A percentile compares a stretch with the other conserved stretches of the same genome.
Conservation (phyloP, 495 filamentous ascomycete species). For the Talaromyces nanjingensis region DNA sequence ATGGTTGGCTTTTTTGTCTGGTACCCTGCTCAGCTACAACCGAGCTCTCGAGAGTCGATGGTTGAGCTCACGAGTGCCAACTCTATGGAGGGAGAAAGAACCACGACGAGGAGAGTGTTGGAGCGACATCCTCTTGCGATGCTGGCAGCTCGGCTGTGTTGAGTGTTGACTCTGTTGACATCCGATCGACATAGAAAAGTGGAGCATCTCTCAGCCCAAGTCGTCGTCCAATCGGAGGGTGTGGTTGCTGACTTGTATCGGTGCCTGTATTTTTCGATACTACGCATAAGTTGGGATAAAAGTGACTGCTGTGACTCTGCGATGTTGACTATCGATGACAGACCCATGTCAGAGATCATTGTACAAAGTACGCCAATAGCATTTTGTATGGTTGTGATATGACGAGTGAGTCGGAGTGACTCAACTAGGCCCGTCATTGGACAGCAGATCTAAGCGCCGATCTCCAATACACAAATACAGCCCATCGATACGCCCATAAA, state of each 20-base stretch:
- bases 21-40: background rate
- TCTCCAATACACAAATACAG: background rate
- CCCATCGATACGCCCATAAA: background rate
- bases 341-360: background rate
- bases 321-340: background rate
- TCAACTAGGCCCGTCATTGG: background rate
- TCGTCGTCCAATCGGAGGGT: background rate
- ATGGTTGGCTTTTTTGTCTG: conserved; percentile 1
- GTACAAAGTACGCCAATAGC: background rate
- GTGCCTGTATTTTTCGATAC: background rate
- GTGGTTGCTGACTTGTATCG: background rate
- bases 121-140: background rate
- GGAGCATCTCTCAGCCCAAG: background rate
- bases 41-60: background rate
- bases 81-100: background rate
- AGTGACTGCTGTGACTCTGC: background rate
- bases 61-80: background rate
- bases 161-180: background rate
- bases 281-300: background rate
- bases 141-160: background rate
- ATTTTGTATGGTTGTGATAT: background rate
- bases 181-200: background rate
- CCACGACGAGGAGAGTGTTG: background rate
- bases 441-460: background rate
- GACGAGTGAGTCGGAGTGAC: background rate